These are phyloP conservation scores for Areca catechu DNA, from an alignment of 176 grass and related monocot genomes.

Conservation along the genomic window DNA sequence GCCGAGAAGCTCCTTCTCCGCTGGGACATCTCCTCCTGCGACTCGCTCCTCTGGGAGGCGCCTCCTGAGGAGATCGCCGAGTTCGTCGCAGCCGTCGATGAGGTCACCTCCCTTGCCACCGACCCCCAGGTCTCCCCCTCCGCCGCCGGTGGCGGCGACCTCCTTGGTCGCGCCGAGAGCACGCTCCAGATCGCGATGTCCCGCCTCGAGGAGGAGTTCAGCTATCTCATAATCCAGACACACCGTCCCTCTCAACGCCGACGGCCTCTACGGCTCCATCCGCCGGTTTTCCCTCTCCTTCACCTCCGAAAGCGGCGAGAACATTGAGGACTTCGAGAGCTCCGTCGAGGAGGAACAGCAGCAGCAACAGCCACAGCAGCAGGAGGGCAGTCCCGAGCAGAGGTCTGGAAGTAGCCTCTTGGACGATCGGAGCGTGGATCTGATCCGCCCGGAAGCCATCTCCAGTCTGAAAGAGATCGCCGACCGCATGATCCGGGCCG, in stretches of 20 bases:
- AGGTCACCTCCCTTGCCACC: conserved; percentile 24
- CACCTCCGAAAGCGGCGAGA: conserved; percentile 25
- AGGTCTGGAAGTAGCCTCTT: conserved; percentile 27
- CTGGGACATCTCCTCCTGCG: conserved; percentile 50
- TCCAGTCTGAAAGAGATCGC: conserved; percentile 46
- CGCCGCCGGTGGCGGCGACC: conserved; percentile 6
- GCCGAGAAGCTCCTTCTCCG: conserved; percentile 63
- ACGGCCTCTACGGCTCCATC: conserved; percentile 64
- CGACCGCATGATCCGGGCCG: conserved; percentile 55
- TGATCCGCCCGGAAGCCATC: conserved; percentile 52
- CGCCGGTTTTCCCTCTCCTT: conserved; percentile 79
- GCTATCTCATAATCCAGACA: conserved; percentile 67
- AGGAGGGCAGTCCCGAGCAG: conserved; percentile 11
- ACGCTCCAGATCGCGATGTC: conserved; percentile 80
- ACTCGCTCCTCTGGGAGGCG: conserved; percentile 70
- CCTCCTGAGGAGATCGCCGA: conserved; percentile 41
- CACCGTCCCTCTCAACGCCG: conserved; percentile 62
- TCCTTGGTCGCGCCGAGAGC: conserved; percentile 3
- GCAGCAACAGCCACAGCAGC: background rate
- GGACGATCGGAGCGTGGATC: conserved; percentile 63
- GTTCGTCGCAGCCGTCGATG: no score
- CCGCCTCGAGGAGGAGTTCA: conserved; percentile 84
- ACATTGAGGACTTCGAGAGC: conserved; percentile 75
- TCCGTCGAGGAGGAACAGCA: conserved; percentile 59
- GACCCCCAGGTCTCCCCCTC: conserved; percentile 25